Base-by-base conservation (phyloP, 1,139 yeast genomes). In the Diutina siamensis region DNA sequence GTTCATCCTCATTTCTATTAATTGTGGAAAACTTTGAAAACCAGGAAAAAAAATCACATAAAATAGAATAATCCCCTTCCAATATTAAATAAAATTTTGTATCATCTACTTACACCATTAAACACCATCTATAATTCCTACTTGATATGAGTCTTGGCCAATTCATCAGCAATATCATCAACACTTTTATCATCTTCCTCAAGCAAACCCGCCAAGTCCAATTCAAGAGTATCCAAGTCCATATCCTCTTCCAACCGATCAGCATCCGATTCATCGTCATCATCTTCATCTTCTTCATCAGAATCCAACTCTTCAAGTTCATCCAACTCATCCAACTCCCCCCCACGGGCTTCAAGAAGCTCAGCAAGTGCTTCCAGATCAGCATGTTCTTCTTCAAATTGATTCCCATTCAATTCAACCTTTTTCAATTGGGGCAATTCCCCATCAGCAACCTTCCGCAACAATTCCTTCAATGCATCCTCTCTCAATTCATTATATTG, bases 241-340 rank as follows among this genome's bases (percentile, higher is more conserved):
- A 72, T 72, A 45, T 75, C 78, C 45, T 68, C 73, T 48, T 70
- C 72, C 32, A 38, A 38, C 48, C 66, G 72, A 40, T 68, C 76
- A 35, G 72, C 83, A 4, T 77, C 84, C 13, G 78, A 88, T 4
- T 75, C 83, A 13, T 75, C 83, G 4, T 76, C 83, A 2, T 74
- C 85, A 9, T 78, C 86, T 28, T 80, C 92, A 50, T 84, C 94
- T 25, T 25, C 28, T 48, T 83, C 95, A 21, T 85, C 97, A 50
- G 86, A 81, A 53, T 85, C 88, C 44, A 80, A 72, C 60, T 87
- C 96, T 65, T 92, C 98, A 67, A 94, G 76, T 55, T 92, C 98
- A 56, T 92, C 97, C 49, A 88, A 71, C 55, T 88, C 97, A 57
- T 88, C 97, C 31, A 92, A 63, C 60, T 83, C 94, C 48, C 96